Base-by-base conservation (phyloP, 2,329 filamentous ascomycete genomes). In the Drechslerella stenobrocha region DNA sequence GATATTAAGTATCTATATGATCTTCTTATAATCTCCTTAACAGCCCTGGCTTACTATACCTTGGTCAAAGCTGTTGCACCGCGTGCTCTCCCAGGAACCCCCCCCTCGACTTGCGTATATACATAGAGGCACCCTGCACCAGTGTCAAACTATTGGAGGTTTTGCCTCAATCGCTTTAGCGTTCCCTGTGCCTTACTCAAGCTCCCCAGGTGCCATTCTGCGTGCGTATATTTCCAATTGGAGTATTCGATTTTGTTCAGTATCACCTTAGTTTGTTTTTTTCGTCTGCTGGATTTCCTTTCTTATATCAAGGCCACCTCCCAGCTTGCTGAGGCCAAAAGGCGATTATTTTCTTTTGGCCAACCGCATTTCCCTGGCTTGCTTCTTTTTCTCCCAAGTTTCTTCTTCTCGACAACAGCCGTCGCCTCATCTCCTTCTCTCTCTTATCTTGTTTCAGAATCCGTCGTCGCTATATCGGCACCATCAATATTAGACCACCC, bases 381-480 rank as follows among this genome's bases (percentile, higher is more conserved):
- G 47, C 53, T 66, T 66, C 53, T 53, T 66, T 66, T 59, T 66
- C n/a, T n/a, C n/a, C n/a, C n/a, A n/a, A n/a, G n/a, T n/a, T 66
- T 42, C 52, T 53, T 40, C 48, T 50, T 42, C 37, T 20, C n/a
- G n/a, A 53, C 35, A 53, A 35, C 34, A 32, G 22, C 47, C 34
- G 53, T 42, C 50, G 32, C 22, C 28, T 45, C 35, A 15, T 24
- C 26, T 34, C 34, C 28, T 34, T 53, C 48, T 28, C 58, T 53
- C 40, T 45, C 52, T 65, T 57, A 53, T 52, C 47, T 53, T 24
- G 24, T n/a, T 57, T 48, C 37, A 20, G 13, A 32, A n/a, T 35
- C 34, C 37, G 52, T 66, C 52, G 40, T 53, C 46, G 42, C 22
- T 11, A 52, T 42, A 28, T 42, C 34, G 26, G 11, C 20, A 35